Evolutionary conservation across 352 stramenopile genomes (phyloP).

Genomic region (Blastocystis sp.): DNA sequence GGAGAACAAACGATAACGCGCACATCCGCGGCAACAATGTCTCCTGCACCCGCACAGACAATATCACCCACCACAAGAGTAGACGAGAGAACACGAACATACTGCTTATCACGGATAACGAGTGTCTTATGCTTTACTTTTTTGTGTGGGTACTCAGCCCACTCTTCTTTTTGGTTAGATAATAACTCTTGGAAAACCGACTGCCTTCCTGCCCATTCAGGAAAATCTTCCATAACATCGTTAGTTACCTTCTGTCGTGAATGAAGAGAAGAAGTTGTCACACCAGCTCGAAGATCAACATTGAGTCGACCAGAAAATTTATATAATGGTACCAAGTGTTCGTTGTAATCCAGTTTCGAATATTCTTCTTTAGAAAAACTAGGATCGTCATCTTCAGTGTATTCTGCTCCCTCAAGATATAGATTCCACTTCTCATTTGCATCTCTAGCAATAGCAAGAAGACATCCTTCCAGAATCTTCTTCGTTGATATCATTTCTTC

Average conservation of each 20-base stretch:
- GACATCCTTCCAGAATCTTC: slow-evolving; percentile 49
- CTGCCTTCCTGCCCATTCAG: background rate
- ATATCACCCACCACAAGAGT: slow-evolving; percentile 36
- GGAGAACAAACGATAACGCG: slow-evolving; percentile 25
- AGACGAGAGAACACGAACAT: background rate
- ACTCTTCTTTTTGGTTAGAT: background rate
- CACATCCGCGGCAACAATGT: slow-evolving; percentile 16
- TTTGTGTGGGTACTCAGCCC: background rate
- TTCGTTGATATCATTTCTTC: slow-evolving; percentile 50
- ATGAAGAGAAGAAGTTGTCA: background rate
- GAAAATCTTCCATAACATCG: slow-evolving; percentile 16
- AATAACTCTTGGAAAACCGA: background rate
- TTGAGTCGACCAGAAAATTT: background rate
- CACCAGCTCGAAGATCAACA: slow-evolving; percentile 44
- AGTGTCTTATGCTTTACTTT: slow-evolving; percentile 1
- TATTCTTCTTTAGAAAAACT: slow-evolving; percentile 1
- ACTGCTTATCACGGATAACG: slow-evolving; percentile 47
- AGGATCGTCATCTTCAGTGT: background rate
- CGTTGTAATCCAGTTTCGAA: background rate
- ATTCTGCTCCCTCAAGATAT: slow-evolving; percentile 9
- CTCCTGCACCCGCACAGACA: background rate
- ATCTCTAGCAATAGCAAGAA: slow-evolving; percentile 33
- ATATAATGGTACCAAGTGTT: slow-evolving; percentile 31
- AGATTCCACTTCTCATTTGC: slow-evolving; percentile 31
- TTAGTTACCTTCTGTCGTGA: background rate